Evolutionary conservation across 768 basidiomycete genomes (phyloP).

Genomic region (Serendipita sp.): DNA sequence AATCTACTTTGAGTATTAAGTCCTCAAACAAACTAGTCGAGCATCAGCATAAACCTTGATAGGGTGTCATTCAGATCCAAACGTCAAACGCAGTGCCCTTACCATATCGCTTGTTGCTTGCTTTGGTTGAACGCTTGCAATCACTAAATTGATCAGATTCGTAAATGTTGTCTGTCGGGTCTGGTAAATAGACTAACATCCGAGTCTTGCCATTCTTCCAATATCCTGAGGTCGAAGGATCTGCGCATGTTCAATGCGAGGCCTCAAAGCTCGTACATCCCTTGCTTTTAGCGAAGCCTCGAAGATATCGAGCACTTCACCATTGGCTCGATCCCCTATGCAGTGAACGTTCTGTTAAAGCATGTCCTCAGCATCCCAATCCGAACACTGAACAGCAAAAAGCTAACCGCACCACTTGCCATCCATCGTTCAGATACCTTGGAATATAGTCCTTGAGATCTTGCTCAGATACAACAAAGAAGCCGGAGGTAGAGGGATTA

Average conservation of each 20-base stretch:
- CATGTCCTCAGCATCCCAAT: not conserved
- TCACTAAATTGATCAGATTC: conserved; percentile 33
- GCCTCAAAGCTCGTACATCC: conserved; percentile 37
- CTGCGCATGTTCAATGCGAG: conserved; percentile 87
- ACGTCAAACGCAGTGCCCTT: not conserved
- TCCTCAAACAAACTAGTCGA: conserved; percentile 36
- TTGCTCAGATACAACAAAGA: conserved; percentile 45
- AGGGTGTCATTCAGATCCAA: not conserved
- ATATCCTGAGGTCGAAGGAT: conserved; percentile 64
- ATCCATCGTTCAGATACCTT: conserved; percentile 53
- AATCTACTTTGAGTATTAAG: not conserved
- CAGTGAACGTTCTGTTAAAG: conserved; percentile 65
- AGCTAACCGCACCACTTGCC: conserved; percentile 57
- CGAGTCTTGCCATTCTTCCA: conserved; percentile 48
- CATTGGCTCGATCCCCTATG: conserved; percentile 80
- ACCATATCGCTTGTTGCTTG: conserved; percentile 48
- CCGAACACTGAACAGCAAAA: not conserved
- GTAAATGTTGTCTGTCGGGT: too few relatives aligned
- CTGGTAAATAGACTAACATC: conserved; percentile 33
- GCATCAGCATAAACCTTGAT: conserved; percentile 49
- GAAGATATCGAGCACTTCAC: conserved; percentile 68
- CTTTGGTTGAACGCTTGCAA: conserved; percentile 85
- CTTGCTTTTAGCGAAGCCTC: conserved; percentile 40
- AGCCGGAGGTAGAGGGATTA: conserved; percentile 51
- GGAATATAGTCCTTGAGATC: conserved; percentile 38